phyloP scores from a whole-genome alignment of 768 basidiomycete species.

The Naganishia onofrii region DNA sequence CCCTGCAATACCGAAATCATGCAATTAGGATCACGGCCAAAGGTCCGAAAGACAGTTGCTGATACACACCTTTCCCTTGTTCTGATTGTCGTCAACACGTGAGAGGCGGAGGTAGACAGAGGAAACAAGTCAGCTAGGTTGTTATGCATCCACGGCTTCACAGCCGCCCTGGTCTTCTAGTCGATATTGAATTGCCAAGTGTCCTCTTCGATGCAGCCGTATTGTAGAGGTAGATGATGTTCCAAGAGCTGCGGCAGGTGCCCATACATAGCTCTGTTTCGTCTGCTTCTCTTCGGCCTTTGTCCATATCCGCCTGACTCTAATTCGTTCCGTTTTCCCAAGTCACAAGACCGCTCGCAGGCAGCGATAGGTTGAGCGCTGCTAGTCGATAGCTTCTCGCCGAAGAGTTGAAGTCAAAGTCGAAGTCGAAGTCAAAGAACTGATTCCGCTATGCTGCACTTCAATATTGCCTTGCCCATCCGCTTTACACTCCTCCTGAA shows the following conservation, averaged over 20 bases:
- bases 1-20: constrained; percentile 61
- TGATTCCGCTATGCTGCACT: background rate
- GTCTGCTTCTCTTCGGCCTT: too few species aligned
- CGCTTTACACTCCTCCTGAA: background rate
- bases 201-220: background rate
- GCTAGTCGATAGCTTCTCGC: background rate
- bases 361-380: too few species aligned
- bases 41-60: too few species aligned
- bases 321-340: too few species aligned
- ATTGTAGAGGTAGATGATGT: background rate
- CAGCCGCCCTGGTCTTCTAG: background rate
- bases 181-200: background rate
- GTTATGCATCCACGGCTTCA: background rate
- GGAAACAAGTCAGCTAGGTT: background rate
- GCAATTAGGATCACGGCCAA: background rate
- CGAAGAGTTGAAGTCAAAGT: too few species aligned
- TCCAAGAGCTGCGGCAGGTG: background rate
- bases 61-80: constrained; percentile 34
- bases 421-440: background rate
- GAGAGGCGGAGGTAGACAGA: background rate
- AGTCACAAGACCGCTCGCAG: background rate
- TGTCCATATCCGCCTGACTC: too few species aligned
- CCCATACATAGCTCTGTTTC: too few species aligned
- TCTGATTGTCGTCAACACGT: constrained; percentile 15
- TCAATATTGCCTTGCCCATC: background rate